phyloP scores from a whole-genome alignment of 2,329 filamentous ascomycete species.

The Phoma herbarum region DNA sequence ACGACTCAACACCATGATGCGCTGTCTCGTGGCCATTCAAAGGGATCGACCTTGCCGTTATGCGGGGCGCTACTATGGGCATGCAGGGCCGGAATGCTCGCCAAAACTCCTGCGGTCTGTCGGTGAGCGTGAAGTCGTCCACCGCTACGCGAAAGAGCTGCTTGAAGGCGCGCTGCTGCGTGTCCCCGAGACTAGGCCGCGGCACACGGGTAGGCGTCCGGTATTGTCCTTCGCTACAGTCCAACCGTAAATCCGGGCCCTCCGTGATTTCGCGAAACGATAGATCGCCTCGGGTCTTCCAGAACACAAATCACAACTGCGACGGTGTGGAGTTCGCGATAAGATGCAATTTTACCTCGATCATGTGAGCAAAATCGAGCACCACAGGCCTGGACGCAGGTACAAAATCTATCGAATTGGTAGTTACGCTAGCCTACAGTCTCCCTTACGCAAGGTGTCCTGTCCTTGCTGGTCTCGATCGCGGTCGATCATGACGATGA shows the following conservation, averaged over 20 bases:
- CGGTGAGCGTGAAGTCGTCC: constrained; percentile 21
- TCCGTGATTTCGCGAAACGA: constrained; percentile 25
- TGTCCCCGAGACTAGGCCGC: constrained; percentile 22
- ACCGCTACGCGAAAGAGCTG: constrained; percentile 13
- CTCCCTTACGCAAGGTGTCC: constrained; percentile 15
- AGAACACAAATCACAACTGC: constrained; percentile 23
- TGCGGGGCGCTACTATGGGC: constrained; percentile 19
- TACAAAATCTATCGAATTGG: constrained; percentile 4
- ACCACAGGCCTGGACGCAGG: constrained; percentile 9
- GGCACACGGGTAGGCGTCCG: constrained; percentile 20
- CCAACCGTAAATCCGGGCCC: constrained; percentile 19
- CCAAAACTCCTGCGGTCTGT: constrained; percentile 17
- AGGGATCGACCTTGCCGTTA: constrained; percentile 22
- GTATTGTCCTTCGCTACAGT: constrained; percentile 16
- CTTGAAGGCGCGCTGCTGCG: constrained; percentile 20
- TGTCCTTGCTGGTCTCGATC: constrained; percentile 17
- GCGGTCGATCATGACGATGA: constrained; percentile 22
- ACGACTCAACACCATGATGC: constrained; percentile 46
- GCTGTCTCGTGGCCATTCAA: constrained; percentile 18
- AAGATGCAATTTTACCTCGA: constrained; percentile 12
- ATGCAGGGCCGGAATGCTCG: constrained; percentile 18
- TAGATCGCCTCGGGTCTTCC: constrained; percentile 23
- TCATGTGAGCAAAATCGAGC: constrained; percentile 14
- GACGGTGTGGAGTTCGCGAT: constrained; percentile 9
- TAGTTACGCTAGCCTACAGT: constrained; percentile 5